Conservation (phyloP, 176 grass and related monocot genomes). For the Thalia dealbata region DNA sequence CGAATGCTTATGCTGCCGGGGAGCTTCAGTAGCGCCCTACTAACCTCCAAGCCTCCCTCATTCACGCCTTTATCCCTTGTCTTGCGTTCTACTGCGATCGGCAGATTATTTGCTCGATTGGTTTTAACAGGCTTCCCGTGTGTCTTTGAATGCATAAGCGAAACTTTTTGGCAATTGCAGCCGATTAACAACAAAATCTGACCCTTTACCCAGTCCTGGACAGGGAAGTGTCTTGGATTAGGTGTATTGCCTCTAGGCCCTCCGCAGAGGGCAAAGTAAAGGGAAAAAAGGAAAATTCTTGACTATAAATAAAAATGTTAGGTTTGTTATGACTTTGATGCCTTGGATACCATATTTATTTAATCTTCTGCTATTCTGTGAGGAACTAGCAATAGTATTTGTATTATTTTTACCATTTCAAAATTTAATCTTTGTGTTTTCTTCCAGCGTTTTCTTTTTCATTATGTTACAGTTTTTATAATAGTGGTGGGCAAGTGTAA, state of each 20-base stretch:
- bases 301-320: not conserved
- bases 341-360: not conserved
- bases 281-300: not conserved
- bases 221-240: not conserved
- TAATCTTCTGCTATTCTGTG: no score
- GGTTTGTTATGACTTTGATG: not conserved
- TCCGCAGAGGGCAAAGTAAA: not conserved
- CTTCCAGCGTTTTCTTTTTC: not conserved
- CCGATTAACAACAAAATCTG: not conserved
- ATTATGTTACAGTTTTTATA: not conserved
- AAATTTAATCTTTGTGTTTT: not conserved
- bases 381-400: no score
- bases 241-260: not conserved
- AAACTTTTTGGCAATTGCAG: not conserved
- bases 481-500: not conserved
- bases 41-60: no score
- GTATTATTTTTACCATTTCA: no score
- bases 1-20: no score
- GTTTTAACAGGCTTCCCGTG: not conserved
- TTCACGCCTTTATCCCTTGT: no score
- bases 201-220: not conserved
- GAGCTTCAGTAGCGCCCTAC: no score
- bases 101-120: not conserved
- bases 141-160: not conserved
- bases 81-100: no score